Base-by-base conservation (phyloP, 2,329 filamentous ascomycete species). In the Nigrospora oryzae region DNA sequence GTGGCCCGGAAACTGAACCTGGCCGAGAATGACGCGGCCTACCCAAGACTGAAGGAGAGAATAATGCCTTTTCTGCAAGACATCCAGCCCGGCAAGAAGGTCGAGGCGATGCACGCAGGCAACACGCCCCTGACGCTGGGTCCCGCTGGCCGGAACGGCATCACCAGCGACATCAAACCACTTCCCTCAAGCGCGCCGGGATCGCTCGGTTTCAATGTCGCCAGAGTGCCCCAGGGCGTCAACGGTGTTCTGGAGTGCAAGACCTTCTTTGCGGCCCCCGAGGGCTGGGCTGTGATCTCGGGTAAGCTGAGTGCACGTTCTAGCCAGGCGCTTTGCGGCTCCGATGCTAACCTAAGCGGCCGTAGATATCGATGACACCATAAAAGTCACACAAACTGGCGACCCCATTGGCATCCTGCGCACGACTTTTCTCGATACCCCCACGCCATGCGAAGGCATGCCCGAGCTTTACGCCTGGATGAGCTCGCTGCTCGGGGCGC, bases 361-460 rank as follows among this genome's bases (percentile, higher is more conserved):
- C 33, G 32, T 40, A 83, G 91, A 97, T 56, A 79, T 97, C 53
- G 93, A 97, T 59, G 91, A 97, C 64, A 95, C 90, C 0, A 95
- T 97, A 70, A 96, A 97, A 65, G 70, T 90, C 53, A 96, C 91
- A 0, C 74, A 86, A 62, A 95, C 91, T 0, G 79, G 83, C 37
- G 84, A 87, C 41, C 83, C 89, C 0, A 74, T 85, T 8, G 88
- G 89, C 3, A 91, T 96, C 55, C 70, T 97, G 5, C 76, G 79
- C 39, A 84, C 84, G 42, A 97, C 91, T 0, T 96, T 97, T 57
- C 78, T 86, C 39, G 84, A 90, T 42, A 70, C 80, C 14, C 84
- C 89, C 0, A 69, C 74, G 13, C 80, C 87, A 0, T 80, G 91
- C 13, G 57, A 73, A 0, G 89, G 87, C 40, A 96, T 96, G 89